Base-by-base conservation (phyloP, 2,329 filamentous ascomycete genomes). In the Colletotrichum higginsianum region DNA sequence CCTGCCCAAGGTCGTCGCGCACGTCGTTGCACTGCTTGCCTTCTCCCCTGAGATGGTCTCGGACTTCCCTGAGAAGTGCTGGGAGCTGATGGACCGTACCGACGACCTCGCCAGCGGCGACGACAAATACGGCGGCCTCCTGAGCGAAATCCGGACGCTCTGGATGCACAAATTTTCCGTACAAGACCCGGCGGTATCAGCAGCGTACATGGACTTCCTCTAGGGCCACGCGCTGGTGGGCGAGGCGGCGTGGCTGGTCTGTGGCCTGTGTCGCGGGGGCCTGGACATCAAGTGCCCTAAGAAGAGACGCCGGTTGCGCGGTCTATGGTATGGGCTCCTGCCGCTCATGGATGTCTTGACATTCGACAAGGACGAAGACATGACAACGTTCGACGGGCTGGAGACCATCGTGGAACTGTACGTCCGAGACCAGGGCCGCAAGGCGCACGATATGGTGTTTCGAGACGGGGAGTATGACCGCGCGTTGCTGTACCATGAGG, bases 21-120 rank as follows among this genome's bases (percentile, higher is more conserved):
- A 75, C 2, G 4, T 79, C 21, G 53, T 66, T 13, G 74, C 67
- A 50, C 21, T 77, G 26, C 38, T 78, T 18, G 52, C 40, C 4
- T 77, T 75, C 58, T 42, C 46, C 16, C 53, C 40, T 12, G 21
- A 21, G 3, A 68, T 11, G 15, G 11, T 35, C 5, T 15, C 26
- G 4, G 35, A 13, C 9, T 30, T 57, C 1, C 61, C 61, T 8
- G 38, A 9, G 5, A 38, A 44, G 38, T 57, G 49, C 38, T 11
- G 0, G 2, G 16, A 16, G 8, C 15, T 53, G 49, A 8, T 53
- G 21, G 18, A 26, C 13, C 7, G 42, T 3, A 15, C n/a, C 6
- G 50, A 44, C 52, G 13, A 11, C 38, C 50, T 35, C 26, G 53
- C 7, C 8, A 35, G 9, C 30, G 30, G 30, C 30, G 30, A 35